Evolutionary conservation across 202 grass and related monocot genomes (phyloP), one percentile per base, ranked within the genome.

Genomic region (Hordeum pubiflorum): DNA sequence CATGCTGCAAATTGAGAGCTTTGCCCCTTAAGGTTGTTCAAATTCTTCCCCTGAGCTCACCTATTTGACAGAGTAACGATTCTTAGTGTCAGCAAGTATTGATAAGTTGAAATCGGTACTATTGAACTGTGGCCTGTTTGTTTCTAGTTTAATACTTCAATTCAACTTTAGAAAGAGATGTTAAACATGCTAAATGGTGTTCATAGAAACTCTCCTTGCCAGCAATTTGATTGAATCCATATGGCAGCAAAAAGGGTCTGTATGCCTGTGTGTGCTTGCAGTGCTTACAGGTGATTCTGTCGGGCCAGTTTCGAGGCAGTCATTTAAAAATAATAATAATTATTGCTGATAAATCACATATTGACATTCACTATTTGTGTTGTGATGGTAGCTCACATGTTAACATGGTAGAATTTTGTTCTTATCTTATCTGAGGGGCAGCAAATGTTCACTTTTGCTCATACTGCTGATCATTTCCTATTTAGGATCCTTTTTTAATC

Each of bases 101-200:
- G 64, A 39, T 77, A 80, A 41, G 33, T 63, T 63, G 24, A 71
- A 32, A 82, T 69, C 4, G 1, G 33, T n/a, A 40, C 9, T 61
- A 62, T 76, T 61, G 12, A 27, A 37, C 12, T n/a, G 17, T 61
- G 52, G 17, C 27, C 63, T 81, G 26, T 36, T n/a, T 18, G 32
- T 52, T 38, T 87, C 22, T 82, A 44, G 74, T 77, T 72, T 60
- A 50, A 4, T 69, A 69, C 41, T 77, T 72, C 50, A 60, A 4
- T 69, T 76, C 41, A 69, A 17, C 46, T 36, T 55, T 43, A 43
- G 33, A 31, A 81, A 58, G 32, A 40, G 9, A 39, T 83, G 68
- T 57, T 43, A 6, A 41, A 27, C 66, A 66, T 48, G 65, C 65
- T 55, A 54, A 58, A 71, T 82, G 13, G 58, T 78, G 57, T 29